These are phyloP conservation scores for Pichia rugopelliculosa DNA, from an alignment of 805 yeast species.

Conservation along the genomic window DNA sequence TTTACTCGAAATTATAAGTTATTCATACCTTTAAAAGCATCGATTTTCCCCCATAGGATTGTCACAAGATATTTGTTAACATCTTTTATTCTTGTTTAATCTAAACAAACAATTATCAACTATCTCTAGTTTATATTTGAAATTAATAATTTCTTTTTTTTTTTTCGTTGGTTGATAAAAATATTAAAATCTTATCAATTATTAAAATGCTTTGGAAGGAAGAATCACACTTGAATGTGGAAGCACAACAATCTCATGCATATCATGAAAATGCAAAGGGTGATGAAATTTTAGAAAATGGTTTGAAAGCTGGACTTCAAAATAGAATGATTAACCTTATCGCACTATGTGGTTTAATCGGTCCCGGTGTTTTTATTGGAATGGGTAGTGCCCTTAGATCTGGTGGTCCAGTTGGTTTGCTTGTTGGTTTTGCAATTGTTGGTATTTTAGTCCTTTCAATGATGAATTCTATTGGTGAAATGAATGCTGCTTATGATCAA, in stretches of 20 bases:
- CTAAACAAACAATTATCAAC: too few relatives aligned
- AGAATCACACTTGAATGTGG: constrained; percentile 9
- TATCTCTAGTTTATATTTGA: too few relatives aligned
- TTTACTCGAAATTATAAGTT: too few relatives aligned
- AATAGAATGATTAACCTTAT: constrained; percentile 18
- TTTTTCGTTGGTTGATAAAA: too few relatives aligned
- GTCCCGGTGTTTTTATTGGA: constrained; percentile 49
- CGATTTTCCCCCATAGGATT: too few relatives aligned
- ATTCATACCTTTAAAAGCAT: too few relatives aligned
- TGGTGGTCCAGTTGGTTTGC: constrained; percentile 48
- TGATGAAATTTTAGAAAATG: constrained; percentile 13
- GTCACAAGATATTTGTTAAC: too few relatives aligned
- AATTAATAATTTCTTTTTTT: too few relatives aligned
- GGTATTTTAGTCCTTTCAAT: constrained; percentile 46
- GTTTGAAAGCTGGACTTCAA: constrained; percentile 17
- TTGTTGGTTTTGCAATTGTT: constrained; percentile 43
- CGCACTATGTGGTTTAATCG: constrained; percentile 42
- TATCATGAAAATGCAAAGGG: constrained; percentile 13
- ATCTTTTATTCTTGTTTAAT: too few relatives aligned
- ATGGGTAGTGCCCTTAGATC: constrained; percentile 42
- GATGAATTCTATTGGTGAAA: constrained; percentile 51
- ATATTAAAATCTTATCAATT: background rate
- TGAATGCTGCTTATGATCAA: constrained; percentile 46
- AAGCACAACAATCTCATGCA: constrained; percentile 10
- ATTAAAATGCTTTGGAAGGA: background rate